Evolutionary conservation across 306 rosid species (phyloP).

Genomic region (Lathyrus sativus): DNA sequence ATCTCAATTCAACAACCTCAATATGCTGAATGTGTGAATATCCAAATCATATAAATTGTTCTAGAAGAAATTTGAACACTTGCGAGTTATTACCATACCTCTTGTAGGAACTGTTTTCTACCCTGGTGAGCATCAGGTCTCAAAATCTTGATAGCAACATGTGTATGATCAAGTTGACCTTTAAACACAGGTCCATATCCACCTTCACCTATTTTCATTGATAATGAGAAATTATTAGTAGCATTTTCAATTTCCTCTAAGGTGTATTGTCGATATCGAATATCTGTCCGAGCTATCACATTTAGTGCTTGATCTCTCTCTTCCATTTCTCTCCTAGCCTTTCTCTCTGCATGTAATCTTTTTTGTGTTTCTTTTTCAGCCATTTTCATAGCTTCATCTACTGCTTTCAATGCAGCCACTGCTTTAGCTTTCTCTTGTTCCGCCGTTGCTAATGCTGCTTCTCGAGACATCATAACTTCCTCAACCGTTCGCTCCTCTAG

Average conservation of each 20-base stretch:
- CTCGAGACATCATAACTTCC: slow-evolving; percentile 65
- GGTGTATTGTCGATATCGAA: slow-evolving; percentile 67
- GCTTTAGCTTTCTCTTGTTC: slow-evolving; percentile 81
- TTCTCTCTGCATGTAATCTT: slow-evolving; percentile 67
- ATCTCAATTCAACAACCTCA: neutral
- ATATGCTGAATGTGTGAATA: neutral
- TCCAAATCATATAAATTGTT: neutral
- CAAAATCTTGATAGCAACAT: slow-evolving; percentile 84
- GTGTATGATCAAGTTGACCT: slow-evolving; percentile 85
- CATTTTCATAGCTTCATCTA: slow-evolving; percentile 69
- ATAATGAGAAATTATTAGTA: slow-evolving; percentile 58
- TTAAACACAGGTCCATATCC: slow-evolving; percentile 95
- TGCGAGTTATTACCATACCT: slow-evolving; percentile 38
- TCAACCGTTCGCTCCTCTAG: slow-evolving; percentile 55
- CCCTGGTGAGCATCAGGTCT: slow-evolving; percentile 89
- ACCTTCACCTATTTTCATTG: slow-evolving; percentile 85
- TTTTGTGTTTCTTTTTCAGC: slow-evolving; percentile 73
- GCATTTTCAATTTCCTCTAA: slow-evolving; percentile 77
- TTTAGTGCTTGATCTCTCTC: slow-evolving; percentile 66
- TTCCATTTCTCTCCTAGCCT: slow-evolving; percentile 63
- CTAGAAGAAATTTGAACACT: neutral
- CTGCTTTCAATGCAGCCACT: slow-evolving; percentile 72
- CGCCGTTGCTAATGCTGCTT: slow-evolving; percentile 71
- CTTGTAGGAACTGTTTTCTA: slow-evolving; percentile 49
- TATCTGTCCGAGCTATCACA: slow-evolving; percentile 55